Percentiles rank a stretch among this genome's conserved stretches.
phyloP scores from a whole-genome alignment of 306 rosid genomes.

The Trifolium dubium region DNA sequence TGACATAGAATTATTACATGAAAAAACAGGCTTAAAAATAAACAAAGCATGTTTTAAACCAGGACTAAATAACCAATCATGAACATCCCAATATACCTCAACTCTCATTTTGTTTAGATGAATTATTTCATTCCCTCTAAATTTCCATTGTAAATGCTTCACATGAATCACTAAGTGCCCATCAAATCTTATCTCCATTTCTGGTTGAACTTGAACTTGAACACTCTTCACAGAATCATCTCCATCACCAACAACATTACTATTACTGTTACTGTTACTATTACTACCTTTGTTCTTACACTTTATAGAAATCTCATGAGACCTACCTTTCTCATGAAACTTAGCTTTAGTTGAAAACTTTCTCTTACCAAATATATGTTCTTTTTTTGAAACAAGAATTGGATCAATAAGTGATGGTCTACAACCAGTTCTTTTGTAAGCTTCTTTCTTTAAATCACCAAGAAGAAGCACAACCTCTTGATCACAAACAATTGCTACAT shows the following conservation, averaged over 20 bases:
- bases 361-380: conserved; percentile 81
- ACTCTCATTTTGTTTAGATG: conserved; percentile 62
- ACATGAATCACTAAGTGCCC: conserved; percentile 75
- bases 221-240: conserved; percentile 38
- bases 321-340: conserved; percentile 72
- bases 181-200: conserved; percentile 81
- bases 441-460: conserved; percentile 84
- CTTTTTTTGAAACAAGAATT: conserved; percentile 71
- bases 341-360: conserved; percentile 70
- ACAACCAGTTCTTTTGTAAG: conserved; percentile 68
- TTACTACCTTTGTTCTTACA: conserved; percentile 51
- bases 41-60: conserved; percentile 82
- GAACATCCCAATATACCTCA: conserved; percentile 93
- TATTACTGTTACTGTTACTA: background rate
- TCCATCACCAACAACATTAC: conserved; percentile 1
- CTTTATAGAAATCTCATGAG: conserved; percentile 74
- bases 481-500: conserved; percentile 80
- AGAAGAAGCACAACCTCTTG: conserved; percentile 75
- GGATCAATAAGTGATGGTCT: conserved; percentile 84
- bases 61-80: conserved; percentile 86
- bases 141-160: conserved; percentile 93
- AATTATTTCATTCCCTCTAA: conserved; percentile 81
- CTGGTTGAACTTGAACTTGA: conserved; percentile 59
- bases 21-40: conserved; percentile 69
- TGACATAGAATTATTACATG: conserved; percentile 41